These are phyloP conservation scores for Aspergillus flavus DNA, from an alignment of 2,329 filamentous ascomycete species.

Conservation along the genomic window DNA sequence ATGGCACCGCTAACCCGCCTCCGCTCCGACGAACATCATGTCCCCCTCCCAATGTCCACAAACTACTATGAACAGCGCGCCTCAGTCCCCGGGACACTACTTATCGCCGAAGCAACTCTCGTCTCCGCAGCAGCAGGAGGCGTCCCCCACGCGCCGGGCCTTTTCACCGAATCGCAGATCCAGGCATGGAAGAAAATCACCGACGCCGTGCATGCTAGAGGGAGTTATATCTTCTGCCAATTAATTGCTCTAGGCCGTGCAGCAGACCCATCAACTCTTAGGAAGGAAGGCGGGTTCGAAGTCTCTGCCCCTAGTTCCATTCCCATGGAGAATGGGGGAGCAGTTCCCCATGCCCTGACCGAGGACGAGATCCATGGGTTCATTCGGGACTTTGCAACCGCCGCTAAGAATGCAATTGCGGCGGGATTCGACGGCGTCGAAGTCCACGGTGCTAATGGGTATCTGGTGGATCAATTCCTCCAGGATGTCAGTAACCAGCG, in stretches of 20 bases:
- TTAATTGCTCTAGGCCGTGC: slow-evolving; percentile 62
- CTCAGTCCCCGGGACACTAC: slow-evolving; percentile 54
- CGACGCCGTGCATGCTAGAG: slow-evolving; percentile 64
- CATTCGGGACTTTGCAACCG: slow-evolving; percentile 42
- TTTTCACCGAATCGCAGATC: slow-evolving; percentile 56
- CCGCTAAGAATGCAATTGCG: slow-evolving; percentile 53
- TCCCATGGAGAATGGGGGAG: slow-evolving; percentile 36
- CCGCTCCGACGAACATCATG: slow-evolving; percentile 51
- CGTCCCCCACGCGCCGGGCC: slow-evolving; percentile 55
- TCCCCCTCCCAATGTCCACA: slow-evolving; percentile 37
- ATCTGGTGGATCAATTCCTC: slow-evolving; percentile 52
- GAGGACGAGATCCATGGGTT: slow-evolving; percentile 43
- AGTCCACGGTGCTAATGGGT: slow-evolving; percentile 50
- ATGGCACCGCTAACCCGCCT: slow-evolving; percentile 60
- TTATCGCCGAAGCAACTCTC: slow-evolving; percentile 61
- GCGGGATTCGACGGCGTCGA: slow-evolving; percentile 55
- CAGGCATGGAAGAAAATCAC: slow-evolving; percentile 61
- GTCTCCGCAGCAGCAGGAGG: slow-evolving; percentile 50
- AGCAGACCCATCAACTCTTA: slow-evolving; percentile 40
- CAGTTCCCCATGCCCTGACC: slow-evolving; percentile 29
- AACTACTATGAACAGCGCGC: slow-evolving; percentile 56
- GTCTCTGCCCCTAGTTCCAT: slow-evolving; percentile 38
- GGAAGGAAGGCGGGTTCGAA: slow-evolving; percentile 6
- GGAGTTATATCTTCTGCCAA: slow-evolving; percentile 62
- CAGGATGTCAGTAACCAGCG: slow-evolving; percentile 49